Conservation (phyloP, 371 early-diverging fungal genomes). For the Actinomortierella ambigua region DNA sequence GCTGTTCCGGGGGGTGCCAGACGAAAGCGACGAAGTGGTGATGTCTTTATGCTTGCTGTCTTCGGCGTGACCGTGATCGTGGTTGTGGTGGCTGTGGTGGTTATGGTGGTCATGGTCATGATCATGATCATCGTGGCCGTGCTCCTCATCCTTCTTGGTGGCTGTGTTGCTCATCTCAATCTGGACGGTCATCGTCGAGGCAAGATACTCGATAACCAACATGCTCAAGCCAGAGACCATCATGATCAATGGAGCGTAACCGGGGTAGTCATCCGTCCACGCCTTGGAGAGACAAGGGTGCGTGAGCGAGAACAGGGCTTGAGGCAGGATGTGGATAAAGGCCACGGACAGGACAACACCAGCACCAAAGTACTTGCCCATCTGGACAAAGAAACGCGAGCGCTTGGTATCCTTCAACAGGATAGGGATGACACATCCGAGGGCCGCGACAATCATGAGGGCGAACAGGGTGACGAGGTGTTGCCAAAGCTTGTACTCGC, state of each 20-base stretch:
- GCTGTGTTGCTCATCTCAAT: constrained; percentile 24
- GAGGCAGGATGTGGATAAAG: constrained; percentile 71
- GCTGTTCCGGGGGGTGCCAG: neutral
- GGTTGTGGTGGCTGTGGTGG: constrained; percentile 9
- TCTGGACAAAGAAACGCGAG: constrained; percentile 21
- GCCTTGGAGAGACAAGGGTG: constrained; percentile 51
- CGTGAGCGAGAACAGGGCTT: constrained; percentile 48
- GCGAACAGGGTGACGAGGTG: constrained; percentile 68
- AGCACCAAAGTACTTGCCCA: constrained; percentile 71
- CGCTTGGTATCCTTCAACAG: constrained; percentile 15
- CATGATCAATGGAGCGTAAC: constrained; percentile 56
- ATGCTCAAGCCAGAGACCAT: constrained; percentile 61
- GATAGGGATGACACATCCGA: constrained; percentile 45
- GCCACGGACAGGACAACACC: constrained; percentile 84
- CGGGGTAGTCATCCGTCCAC: constrained; percentile 50
- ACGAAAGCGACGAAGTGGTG: too few species aligned
- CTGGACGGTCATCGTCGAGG: constrained; percentile 45
- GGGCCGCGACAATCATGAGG: constrained; percentile 49
- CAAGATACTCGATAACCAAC: constrained; percentile 59
- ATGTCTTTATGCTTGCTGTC: constrained; percentile 3
- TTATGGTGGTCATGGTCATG: constrained; percentile 5
- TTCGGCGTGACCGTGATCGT: constrained; percentile 12
- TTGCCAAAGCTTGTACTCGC: constrained; percentile 50
- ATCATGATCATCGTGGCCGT: constrained; percentile 8
- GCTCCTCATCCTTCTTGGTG: constrained; percentile 5